A percentile compares a stretch with the other conserved stretches of the same genome.
Evolutionary conservation across 257 asterid species (phyloP).

Genomic region (Scutellaria minor): DNA sequence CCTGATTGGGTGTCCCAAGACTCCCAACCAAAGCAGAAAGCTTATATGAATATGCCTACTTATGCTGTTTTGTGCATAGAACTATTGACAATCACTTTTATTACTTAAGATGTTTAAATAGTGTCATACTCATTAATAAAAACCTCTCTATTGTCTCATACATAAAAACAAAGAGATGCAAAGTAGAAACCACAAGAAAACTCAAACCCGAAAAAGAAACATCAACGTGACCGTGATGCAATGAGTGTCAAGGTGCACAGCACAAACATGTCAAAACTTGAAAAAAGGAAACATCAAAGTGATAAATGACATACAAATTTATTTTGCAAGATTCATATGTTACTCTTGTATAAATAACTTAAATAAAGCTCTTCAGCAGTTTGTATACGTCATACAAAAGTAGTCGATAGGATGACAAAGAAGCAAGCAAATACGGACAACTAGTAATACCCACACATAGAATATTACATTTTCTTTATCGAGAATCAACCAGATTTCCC

Average conservation of each 20-base stretch:
- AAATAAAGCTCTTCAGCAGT: background rate
- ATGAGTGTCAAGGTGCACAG: background rate
- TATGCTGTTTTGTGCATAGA: background rate
- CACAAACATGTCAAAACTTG: background rate
- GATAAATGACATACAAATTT: background rate
- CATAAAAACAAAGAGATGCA: background rate
- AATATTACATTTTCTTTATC: background rate
- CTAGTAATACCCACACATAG: background rate
- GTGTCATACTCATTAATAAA: too few relatives aligned
- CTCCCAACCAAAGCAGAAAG: too few relatives aligned
- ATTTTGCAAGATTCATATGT: background rate
- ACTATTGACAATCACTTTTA: background rate
- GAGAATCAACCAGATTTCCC: background rate
- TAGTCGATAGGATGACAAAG: background rate
- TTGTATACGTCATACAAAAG: background rate
- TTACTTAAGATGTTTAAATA: background rate
- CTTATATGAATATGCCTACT: background rate
- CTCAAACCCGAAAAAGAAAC: background rate
- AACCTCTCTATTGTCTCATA: background rate
- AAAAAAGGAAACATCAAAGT: background rate
- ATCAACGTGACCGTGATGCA: background rate
- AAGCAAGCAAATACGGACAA: background rate
- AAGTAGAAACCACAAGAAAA: background rate
- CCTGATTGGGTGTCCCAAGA: too few relatives aligned
- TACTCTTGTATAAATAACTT: background rate